Base-by-base conservation (phyloP, 257 asterid species). In the Catharanthus roseus region DNA sequence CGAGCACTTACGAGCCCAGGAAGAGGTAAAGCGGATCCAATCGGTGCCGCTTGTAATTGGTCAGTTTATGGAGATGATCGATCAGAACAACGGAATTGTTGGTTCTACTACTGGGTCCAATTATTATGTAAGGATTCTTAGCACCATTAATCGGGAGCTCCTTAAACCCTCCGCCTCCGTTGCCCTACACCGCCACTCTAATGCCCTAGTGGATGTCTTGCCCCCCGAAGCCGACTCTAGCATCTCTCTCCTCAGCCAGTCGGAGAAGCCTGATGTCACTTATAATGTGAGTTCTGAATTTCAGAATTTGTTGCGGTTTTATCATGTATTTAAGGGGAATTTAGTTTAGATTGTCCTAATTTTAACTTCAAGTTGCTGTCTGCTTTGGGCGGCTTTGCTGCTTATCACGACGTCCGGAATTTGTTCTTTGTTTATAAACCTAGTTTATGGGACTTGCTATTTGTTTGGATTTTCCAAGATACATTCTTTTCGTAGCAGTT, bases 61-160 rank as follows among this genome's bases (percentile, higher is more conserved):
- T 6, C 96, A 90, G 85, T 90, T 90, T 80, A 90, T 90, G 95
- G 96, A 90, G 85, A 90, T 90, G 96, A 90, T 90, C 72, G 95
- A 86, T 69, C 86, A 80, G 86, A 90, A 86, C 73, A 90, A 83
- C 74, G 96, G 85, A 15, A 90, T 90, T 16, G 95, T 90, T 1
- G 96, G 96, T 19, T 90, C 96, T 12, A 87, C 96, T 6, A 88
- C 95, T 41, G 95, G 96, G 3, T 90, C 96, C 0, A 90, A 90
- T 74, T 88, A 90, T 77, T 88, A 88, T 23, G 96, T 88, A 3
- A 82, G 95, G 80, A 88, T 88, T 67, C 81, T 90, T 54, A 88
- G 95, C 64, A 90, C 93, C 3, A 86, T 90, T 74, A 90, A 90
- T 67, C 82, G 96, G 15, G 96, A 90, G 83, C 78, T 86, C 8